Base-by-base conservation (phyloP, 208 protist species). In the Trypanosoma lewisi region DNA sequence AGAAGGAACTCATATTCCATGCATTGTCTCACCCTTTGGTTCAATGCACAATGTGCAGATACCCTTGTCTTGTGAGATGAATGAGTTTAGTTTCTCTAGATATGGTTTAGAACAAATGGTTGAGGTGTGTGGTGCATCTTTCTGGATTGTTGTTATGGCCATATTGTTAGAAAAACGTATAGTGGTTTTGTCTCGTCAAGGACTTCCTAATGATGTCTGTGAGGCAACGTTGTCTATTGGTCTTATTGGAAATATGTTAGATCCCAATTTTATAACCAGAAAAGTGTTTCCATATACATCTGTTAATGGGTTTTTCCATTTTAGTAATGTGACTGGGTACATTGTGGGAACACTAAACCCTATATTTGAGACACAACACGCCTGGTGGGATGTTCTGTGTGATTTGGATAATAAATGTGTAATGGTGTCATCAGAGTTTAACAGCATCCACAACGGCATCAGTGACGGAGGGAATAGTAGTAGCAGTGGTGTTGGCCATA, bases 211-310 rank as follows among this genome's bases (percentile, higher is more conserved):
- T n/a, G 83, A 90, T 61, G 87, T 91, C 16, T 87, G 79, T 63
- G 81, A 93, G 64, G 83, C 76, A 36, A 67, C 77, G 16, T 61
- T 93, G 14, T 74, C 87, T 8, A 56, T 93, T 6, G 87, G 87
- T 8, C 54, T 85, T 36, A 61, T 93, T 37, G 82, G 83, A 27
- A 83, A 78, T 64, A 28, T 85, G 42, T 54, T 93, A 27, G 78
- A 93, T 51, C 68, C 70, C n/a, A 52, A 74, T 55, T 88, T 89
- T 54, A 70, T 83, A 47, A 60, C 68, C n/a, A 73, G 58, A n/a
- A 83, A 82, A 57, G 83, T 93, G 28, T 93, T 93, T 51, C 87
- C 87, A 12, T 93, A 89, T 70, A 78, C 77, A 19, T 88, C 87
- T 27, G 75, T 93, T 30, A 90, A 81, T 63, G 75, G 61, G 37